Evolutionary conservation across 2,329 filamentous ascomycete species (phyloP).

Genomic region (Penicillium sclerotigenum): DNA sequence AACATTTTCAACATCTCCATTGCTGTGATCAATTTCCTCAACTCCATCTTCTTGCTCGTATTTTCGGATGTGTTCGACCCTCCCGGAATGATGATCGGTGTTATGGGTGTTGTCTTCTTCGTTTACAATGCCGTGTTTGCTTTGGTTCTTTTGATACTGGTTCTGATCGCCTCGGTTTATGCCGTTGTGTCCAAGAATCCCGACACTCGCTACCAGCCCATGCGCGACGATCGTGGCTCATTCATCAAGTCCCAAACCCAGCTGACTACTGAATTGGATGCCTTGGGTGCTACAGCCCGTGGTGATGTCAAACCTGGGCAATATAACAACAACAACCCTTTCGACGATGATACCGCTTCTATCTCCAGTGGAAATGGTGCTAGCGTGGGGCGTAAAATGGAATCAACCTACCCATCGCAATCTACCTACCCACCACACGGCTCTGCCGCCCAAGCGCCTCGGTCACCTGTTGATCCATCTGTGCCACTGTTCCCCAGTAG

Average conservation of each 20-base stretch:
- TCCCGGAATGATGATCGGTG: conserved; percentile 76
- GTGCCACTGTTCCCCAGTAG: conserved; percentile 48
- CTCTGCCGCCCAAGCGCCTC: conserved; percentile 40
- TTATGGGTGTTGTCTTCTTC: conserved; percentile 87
- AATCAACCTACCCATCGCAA: conserved; percentile 26
- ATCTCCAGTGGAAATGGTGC: conserved; percentile 53
- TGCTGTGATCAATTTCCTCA: conserved; percentile 83
- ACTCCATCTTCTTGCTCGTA: conserved; percentile 81
- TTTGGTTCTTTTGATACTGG: conserved; percentile 75
- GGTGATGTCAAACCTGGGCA: conserved; percentile 67
- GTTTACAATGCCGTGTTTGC: conserved; percentile 81
- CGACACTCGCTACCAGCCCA: conserved; percentile 90
- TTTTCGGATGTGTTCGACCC: conserved; percentile 85
- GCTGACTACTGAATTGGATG: conserved; percentile 82
- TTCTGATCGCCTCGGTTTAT: conserved; percentile 72
- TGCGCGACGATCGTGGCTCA: conserved; percentile 91
- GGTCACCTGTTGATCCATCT: conserved; percentile 49
- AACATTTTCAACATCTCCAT: conserved; percentile 97
- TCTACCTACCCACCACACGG: conserved; percentile 24
- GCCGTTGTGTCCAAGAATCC: conserved; percentile 90
- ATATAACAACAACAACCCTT: conserved; percentile 53
- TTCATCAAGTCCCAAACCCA: conserved; percentile 96
- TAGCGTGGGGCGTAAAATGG: conserved; percentile 49
- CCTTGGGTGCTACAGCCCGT: conserved; percentile 80
- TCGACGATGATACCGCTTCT: conserved; percentile 70